Evolutionary conservation across 495 filamentous ascomycete species (phyloP).

Genomic region (Podospora appendiculata): DNA sequence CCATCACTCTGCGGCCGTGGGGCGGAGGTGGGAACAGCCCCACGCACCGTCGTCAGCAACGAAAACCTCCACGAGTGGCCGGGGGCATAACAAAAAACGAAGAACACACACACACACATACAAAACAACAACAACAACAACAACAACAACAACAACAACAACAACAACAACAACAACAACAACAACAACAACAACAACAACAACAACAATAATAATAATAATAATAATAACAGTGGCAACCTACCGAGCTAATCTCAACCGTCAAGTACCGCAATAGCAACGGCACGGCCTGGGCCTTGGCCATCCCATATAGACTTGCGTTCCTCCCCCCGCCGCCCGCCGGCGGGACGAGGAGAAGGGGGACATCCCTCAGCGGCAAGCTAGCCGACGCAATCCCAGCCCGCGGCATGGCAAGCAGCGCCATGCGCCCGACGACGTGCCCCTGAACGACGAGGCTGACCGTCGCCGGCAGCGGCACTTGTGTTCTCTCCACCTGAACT

Average conservation of each 20-base stretch:
- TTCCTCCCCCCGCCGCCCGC: not conserved
- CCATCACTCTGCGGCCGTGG: conserved; percentile 7
- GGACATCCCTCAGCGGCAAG: conserved; percentile 9
- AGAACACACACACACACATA: not conserved
- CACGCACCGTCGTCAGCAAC: no score
- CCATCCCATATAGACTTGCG: conserved; percentile 3
- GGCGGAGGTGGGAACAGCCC: no score
- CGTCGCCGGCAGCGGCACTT: conserved; percentile 22
- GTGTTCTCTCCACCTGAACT: conserved; percentile 21
- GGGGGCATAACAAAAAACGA: not conserved
- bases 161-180: no score
- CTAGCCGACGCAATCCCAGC: conserved; percentile 7
- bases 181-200: no score
- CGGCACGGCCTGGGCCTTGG: not conserved
- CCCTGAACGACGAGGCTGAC: conserved; percentile 23
- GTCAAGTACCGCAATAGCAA: conserved; percentile 13
- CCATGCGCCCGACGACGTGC: conserved; percentile 9
- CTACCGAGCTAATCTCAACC: conserved; percentile 12
- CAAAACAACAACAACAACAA: not conserved
- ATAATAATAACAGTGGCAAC: no score
- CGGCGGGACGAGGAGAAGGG: not conserved
- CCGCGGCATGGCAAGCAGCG: conserved; percentile 12
- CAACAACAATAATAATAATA: no score
- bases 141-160: not conserved
- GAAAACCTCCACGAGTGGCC: no score